phyloP scores from a whole-genome alignment of 495 filamentous ascomycete genomes.

The Hypoxylon cercidicola region DNA sequence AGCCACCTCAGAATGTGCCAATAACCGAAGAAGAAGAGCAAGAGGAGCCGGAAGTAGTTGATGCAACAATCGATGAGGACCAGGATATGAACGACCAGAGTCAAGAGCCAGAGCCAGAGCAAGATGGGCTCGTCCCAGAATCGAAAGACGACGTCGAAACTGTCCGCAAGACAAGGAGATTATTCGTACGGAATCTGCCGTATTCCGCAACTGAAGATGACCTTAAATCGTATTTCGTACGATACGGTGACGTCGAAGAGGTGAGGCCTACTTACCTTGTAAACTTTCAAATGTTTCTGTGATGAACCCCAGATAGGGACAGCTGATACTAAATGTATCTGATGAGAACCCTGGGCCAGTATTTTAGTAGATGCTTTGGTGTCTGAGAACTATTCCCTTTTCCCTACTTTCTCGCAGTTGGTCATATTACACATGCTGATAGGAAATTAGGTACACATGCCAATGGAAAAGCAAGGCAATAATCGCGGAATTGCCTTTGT shows the following conservation, averaged over 20 bases:
- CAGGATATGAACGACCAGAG: conserved; percentile 36
- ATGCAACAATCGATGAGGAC: conserved; percentile 43
- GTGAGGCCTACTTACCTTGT: conserved; percentile 65
- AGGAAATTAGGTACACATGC: conserved; percentile 47
- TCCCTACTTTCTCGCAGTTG: conserved; percentile 37
- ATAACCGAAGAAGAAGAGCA: conserved; percentile 31
- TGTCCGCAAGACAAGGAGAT: conserved; percentile 68
- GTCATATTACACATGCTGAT: conserved; percentile 42
- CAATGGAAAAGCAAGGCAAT: conserved; percentile 40
- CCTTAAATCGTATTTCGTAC: conserved; percentile 72
- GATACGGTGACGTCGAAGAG: conserved; percentile 83
- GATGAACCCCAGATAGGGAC: conserved; percentile 99
- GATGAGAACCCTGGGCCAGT: conserved; percentile 68
- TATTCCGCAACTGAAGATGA: conserved; percentile 84
- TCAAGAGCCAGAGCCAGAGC: conserved; percentile 38
- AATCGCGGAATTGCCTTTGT: conserved; percentile 74
- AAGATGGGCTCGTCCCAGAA: conserved; percentile 41
- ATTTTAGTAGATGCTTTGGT: conserved; percentile 73
- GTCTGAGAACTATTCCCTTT: conserved; percentile 54
- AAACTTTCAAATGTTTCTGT: conserved; percentile 58
- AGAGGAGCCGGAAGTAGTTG: conserved; percentile 32
- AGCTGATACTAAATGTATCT: conserved; percentile 79
- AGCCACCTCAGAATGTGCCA: conserved; percentile 19
- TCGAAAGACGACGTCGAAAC: conserved; percentile 53
- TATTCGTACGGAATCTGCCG: conserved; percentile 90